Conservation (phyloP, 106 monocot species). For the Phalaenopsis equestris region DNA sequence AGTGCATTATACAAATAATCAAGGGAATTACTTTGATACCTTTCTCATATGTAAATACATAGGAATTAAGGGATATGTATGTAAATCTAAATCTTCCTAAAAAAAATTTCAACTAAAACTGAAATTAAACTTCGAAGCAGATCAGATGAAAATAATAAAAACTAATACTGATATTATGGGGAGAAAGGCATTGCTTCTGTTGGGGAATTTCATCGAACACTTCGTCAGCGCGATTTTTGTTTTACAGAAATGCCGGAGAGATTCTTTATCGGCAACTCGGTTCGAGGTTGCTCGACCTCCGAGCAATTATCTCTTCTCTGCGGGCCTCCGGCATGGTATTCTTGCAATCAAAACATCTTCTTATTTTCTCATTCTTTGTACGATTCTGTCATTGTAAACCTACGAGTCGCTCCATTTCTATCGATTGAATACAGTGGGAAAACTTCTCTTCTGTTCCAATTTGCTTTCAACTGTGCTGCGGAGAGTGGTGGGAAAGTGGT, state of each 20-base stretch:
- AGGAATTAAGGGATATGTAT: too few relatives aligned
- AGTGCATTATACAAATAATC: too few relatives aligned
- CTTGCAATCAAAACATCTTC: neutral
- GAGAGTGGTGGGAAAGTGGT: constrained; percentile 41
- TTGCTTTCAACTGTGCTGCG: constrained; percentile 64
- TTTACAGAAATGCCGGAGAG: constrained; percentile 19
- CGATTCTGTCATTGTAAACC: neutral
- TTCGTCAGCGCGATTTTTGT: neutral
- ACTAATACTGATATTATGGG: too few relatives aligned
- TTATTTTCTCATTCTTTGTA: neutral
- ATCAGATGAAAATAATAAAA: too few relatives aligned
- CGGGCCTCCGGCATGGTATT: constrained; percentile 63
- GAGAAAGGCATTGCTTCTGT: neutral
- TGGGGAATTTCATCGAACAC: constrained; percentile 2
- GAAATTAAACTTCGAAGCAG: too few relatives aligned
- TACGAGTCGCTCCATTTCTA: neutral
- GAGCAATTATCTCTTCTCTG: constrained; percentile 44
- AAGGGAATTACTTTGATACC: too few relatives aligned
- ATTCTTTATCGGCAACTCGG: constrained; percentile 25
- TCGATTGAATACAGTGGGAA: constrained; percentile 51
- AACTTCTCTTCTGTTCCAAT: constrained; percentile 92
- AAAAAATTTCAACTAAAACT: too few relatives aligned
- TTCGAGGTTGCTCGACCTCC: neutral
- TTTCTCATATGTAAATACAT: too few relatives aligned
- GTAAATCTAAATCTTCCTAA: too few relatives aligned